Base-by-base conservation (phyloP, 208 protist genomes). In the Trypanosoma caninum region DNA sequence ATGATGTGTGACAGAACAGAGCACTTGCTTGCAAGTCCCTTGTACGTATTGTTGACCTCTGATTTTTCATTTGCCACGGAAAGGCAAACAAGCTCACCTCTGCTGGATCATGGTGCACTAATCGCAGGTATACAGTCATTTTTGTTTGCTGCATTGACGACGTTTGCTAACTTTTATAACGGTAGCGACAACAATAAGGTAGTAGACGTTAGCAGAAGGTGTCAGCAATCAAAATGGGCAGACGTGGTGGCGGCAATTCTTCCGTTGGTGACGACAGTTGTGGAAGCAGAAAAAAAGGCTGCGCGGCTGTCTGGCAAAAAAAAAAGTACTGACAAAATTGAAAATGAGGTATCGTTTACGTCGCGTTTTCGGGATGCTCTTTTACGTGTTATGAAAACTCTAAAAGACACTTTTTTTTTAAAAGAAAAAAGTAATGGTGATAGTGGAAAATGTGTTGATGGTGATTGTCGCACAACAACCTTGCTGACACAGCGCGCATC, bases 1-100 rank as follows among this genome's bases (percentile, higher is more conserved):
- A 75, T 91, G 23, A 60, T 78, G 51, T 65, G 73, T 13, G 84
- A 94, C 38, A 79, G 78, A 53, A 89, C 84, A 13, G 58, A 47
- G 44, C 76, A 89, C 68, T 76, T 78, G 61, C 2, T 40, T 7
- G 72, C 65, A 37, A 84, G 67, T 51, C 79, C 87, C 0, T 60
- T 94, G 25, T 75, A 85, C 60, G 72, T 78, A 59, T 63, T 91
- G 25, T 55, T 91, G 28, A 55, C 53, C 4, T 27, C 22, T n/a
- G n/a, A n/a, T n/a, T n/a, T n/a, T n/a, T n/a, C n/a, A n/a, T n/a
- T n/a, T n/a, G n/a, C n/a, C n/a, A 20, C 48, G 1, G 31, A 33
- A 25, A 14, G 28, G n/a, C n/a, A n/a, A 22, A 23, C 38, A 7
- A 25, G n/a, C 23, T 1, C 41, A 38, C 8, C 47, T 10, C 18